Evolutionary conservation across 2,329 filamentous ascomycete species (phyloP).

Genomic region (Verticillium nonalfalfae): DNA sequence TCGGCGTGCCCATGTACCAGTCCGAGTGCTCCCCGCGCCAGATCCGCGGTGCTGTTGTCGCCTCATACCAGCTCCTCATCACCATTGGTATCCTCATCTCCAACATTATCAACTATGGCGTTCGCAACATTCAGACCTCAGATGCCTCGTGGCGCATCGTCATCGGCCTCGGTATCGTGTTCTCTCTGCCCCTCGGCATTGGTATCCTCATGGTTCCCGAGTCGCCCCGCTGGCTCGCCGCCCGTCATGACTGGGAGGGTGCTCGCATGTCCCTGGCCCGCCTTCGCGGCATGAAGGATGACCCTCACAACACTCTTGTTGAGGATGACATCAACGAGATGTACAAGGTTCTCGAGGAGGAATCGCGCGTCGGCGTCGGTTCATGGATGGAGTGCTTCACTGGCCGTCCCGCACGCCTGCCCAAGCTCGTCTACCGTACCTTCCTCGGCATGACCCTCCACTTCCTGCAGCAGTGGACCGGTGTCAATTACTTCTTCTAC

Average conservation of each 20-base stretch:
- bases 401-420: conserved; percentile 36
- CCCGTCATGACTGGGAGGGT: conserved; percentile 36
- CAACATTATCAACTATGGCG: conserved; percentile 48
- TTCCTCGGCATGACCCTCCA: conserved; percentile 57
- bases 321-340: conserved; percentile 49
- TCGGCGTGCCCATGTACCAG: conserved; percentile 62
- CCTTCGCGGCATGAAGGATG: conserved; percentile 43
- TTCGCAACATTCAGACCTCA: conserved; percentile 31
- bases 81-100: conserved; percentile 60
- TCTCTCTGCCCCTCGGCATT: conserved; percentile 43
- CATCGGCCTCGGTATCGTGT: conserved; percentile 48
- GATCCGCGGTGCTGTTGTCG: conserved; percentile 59
- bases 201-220: conserved; percentile 50
- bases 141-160: conserved; percentile 56
- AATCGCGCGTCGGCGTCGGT: conserved; percentile 35
- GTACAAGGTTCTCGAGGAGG: conserved; percentile 37
- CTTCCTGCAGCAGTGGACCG: conserved; percentile 63
- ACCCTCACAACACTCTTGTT: conserved; percentile 35
- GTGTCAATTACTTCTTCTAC: conserved; percentile 57
- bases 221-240: conserved; percentile 50
- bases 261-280: conserved; percentile 44
- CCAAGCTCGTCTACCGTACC: conserved; percentile 58
- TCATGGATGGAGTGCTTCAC: conserved; percentile 57
- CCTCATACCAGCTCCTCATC: conserved; percentile 69
- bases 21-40: conserved; percentile 55